A percentile compares a stretch with the other conserved stretches of the same genome.
phyloP scores from a whole-genome alignment of 108 stramenopile genomes.

The Fragilaria radians region DNA sequence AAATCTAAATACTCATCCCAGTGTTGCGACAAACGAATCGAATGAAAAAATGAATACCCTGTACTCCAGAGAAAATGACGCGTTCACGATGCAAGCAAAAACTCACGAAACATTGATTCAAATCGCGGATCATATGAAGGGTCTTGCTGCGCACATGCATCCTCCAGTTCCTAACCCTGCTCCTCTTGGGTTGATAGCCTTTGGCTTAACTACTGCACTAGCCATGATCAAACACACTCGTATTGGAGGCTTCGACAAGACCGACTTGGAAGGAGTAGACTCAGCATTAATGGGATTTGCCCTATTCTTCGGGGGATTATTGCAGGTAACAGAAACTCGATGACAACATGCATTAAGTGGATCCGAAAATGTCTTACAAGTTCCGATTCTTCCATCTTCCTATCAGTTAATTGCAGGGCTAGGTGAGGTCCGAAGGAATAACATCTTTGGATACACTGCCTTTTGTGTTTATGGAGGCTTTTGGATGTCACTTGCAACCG shows the following conservation, averaged over 20 bases:
- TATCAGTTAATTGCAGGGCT: constrained; percentile 34
- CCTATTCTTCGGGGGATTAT: constrained; percentile 36
- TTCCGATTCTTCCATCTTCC: neutral
- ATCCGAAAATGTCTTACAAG: neutral
- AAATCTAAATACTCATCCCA: too few species aligned
- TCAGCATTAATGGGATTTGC: constrained; percentile 24
- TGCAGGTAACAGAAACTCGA: constrained; percentile 1
- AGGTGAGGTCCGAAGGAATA: constrained; percentile 25
- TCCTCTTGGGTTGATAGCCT: constrained; percentile 34
- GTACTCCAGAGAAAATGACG: too few species aligned
- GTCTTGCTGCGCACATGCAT: constrained; percentile 8
- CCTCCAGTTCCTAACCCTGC: constrained; percentile 40
- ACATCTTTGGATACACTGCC: constrained; percentile 39
- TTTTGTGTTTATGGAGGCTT: constrained; percentile 33
- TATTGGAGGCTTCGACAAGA: constrained; percentile 13
- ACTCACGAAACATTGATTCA: neutral
- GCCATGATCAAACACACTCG: constrained; percentile 30
- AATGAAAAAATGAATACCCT: too few species aligned
- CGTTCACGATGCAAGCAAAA: too few species aligned
- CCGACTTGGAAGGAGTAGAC: constrained; percentile 20
- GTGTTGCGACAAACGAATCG: too few species aligned
- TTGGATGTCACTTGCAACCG: constrained; percentile 31
- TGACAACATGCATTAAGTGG: neutral
- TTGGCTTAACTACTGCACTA: constrained; percentile 36
- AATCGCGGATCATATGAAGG: constrained; percentile 8